Evolutionary conservation across 371 early-diverging fungal species (phyloP).

Genomic region (Mucor irregularis): DNA sequence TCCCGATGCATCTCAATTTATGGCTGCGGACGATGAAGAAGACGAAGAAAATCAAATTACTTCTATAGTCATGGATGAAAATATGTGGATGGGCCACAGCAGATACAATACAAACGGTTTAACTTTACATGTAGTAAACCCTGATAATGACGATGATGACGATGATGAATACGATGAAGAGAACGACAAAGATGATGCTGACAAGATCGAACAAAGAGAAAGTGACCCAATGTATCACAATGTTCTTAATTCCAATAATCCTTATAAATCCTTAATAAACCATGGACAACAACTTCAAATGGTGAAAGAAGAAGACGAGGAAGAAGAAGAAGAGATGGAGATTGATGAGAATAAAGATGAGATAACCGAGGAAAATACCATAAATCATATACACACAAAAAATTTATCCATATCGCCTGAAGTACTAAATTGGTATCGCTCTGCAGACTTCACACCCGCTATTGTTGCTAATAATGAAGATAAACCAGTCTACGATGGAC

Average conservation of each 20-base stretch:
- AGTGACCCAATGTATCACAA: constrained; percentile 15
- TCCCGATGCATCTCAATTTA: constrained; percentile 21
- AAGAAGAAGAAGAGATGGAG: constrained; percentile 9
- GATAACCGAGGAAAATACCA: background rate
- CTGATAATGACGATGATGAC: constrained; percentile 10
- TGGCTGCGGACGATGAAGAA: constrained; percentile 8
- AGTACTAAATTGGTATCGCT: constrained; percentile 39
- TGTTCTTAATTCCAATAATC: constrained; percentile 7
- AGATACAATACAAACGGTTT: constrained; percentile 20
- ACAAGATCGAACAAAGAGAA: constrained; percentile 9
- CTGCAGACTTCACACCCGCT: constrained; percentile 16
- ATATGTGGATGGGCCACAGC: constrained; percentile 45
- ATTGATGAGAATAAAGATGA: constrained; percentile 5
- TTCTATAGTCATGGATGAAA: constrained; percentile 41
- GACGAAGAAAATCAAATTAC: background rate
- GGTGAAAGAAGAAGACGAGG: constrained; percentile 26
- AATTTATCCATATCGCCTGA: constrained; percentile 35
- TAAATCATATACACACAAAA: background rate
- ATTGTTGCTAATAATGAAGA: background rate
- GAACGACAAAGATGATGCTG: constrained; percentile 8
- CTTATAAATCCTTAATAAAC: constrained; percentile 5
- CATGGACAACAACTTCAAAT: constrained; percentile 15
- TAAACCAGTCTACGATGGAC: background rate
- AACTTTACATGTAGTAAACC: constrained; percentile 29
- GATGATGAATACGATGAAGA: constrained; percentile 17